phyloP scores from a whole-genome alignment of 129 eudicot species.

The Lactuca saligna region DNA sequence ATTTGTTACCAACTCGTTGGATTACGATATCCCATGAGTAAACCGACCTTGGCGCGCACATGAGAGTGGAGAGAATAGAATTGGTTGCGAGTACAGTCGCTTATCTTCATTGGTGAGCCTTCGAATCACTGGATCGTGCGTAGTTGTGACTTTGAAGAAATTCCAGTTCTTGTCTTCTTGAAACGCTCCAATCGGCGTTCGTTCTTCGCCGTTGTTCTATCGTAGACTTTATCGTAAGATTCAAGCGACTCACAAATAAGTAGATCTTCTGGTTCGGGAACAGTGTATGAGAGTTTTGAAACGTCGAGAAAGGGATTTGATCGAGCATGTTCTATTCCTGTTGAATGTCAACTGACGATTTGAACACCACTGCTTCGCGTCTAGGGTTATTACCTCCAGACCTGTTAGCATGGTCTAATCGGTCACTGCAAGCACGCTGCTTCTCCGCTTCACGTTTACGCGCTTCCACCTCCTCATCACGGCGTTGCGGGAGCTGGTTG shows the following conservation, averaged over 20 bases:
- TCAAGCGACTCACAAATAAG: constrained; percentile 63
- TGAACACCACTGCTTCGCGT: constrained; percentile 65
- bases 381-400: constrained; percentile 43
- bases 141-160: constrained; percentile 76
- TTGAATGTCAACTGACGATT: constrained; percentile 78
- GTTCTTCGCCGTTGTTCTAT: constrained; percentile 61
- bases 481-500: constrained; percentile 71
- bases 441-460: constrained; percentile 70
- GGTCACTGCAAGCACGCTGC: constrained; percentile 71
- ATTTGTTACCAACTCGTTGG: constrained; percentile 81
- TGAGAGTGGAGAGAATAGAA: constrained; percentile 57
- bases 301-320: constrained; percentile 77
- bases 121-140: constrained; percentile 72
- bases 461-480: constrained; percentile 66
- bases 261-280: constrained; percentile 74
- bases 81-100: constrained; percentile 81
- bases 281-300: constrained; percentile 60
- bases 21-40: constrained; percentile 92
- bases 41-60: constrained; percentile 85
- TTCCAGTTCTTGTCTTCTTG: constrained; percentile 65
- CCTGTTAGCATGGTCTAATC: constrained; percentile 50
- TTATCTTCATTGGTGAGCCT: constrained; percentile 73
- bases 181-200: constrained; percentile 66
- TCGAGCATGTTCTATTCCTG: constrained; percentile 97
- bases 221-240: constrained; percentile 60